Base-by-base conservation (phyloP, 2,329 filamentous ascomycete genomes). In the Penicillium sclerotigenum region DNA sequence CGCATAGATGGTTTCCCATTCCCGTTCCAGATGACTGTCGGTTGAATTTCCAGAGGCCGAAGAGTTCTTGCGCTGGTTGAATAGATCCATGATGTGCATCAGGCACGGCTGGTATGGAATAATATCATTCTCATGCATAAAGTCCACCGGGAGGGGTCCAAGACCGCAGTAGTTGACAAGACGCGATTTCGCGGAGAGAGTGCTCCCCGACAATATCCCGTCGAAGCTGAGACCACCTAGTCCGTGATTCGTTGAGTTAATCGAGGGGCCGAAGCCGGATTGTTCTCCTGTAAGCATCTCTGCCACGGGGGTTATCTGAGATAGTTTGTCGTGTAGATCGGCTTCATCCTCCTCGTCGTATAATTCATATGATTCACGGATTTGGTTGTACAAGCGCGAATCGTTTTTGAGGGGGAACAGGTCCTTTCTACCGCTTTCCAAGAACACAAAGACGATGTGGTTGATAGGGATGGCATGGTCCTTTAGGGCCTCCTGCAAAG, bases 41-140 rank as follows among this genome's bases (percentile, higher is more conserved):
- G 28, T 41, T 11, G 51, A 43, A 36, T 40, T 52, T 1, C 9
- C 28, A 47, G 49, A 28, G 13, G 14, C 6, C 10, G 51, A n/a
- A 5, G 16, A 10, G 16, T 31, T 55, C 42, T 68, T 66, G 14
- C 60, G 47, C 31, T 57, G 55, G 41, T 70, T 71, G 47, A 71
- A 70, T 18, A 71, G 58, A 29, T 70, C 59, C 37, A 71, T 29
- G 14, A 71, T 65, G 36, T 70, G 68, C 47, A 65, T 67, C 29
- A 71, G 54, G 51, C 68, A 70, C 14, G 68, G 68, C 57, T 71
- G 68, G 52, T 71, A 71, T 29, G 68, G 60, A 9, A 68, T 57
- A 1, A 59, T 61, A 18, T 62, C 62, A 31, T 59, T 59, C 49
- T 71, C 68, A 20, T 65, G 60, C 58, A 70, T 61, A 37, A 70